Base-by-base conservation (phyloP, 2,329 filamentous ascomycete species). In the Botrytis sinoallii region DNA sequence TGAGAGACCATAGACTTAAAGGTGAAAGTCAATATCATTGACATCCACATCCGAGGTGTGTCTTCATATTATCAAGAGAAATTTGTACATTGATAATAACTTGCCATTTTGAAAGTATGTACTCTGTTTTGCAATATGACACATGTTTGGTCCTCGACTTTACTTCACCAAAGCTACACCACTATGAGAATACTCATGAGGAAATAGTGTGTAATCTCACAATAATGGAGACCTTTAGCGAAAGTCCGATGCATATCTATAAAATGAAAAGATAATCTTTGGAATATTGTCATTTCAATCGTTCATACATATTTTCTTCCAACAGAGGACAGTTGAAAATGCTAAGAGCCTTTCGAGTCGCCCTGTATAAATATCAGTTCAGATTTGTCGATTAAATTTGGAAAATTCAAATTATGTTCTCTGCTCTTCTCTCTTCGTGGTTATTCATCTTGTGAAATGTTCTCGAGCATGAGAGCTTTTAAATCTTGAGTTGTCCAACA, bases 321-420 rank as follows among this genome's bases (percentile, higher is more conserved):
- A n/a, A 16, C 12, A 16, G 25, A n/a, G 25, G 16, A 12, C 3
- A n/a, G 5, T 14, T n/a, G 4, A 1, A 7, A 7, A n/a, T n/a
- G 2, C 14, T 0, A 14, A 12, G 10, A 16, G 5, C 12, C 5
- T 16, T 6, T 55, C 4, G 12, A n/a, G 10, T 52, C 6, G 25
- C 9, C 7, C 38, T 20, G 8, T 38, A 4, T 22, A 22, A 22
- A 18, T 2, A 22, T 20, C 8, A 48, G 44, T 10, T 22, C 1
- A 48, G 8, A 25, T 48, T 0, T 48, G 1, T 25, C 12, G 4
- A 55, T 29, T 25, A 55, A 16, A 7, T 3, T 8, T 55, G 2
- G 12, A 55, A 29, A 6, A 55, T n/a, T 8, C 25, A 55, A 5
- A 16, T 29, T 5, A 29, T 29, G 12, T 16, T 16, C 4, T 29